phyloP scores from a whole-genome alignment of 768 basidiomycete genomes.

The Phlebiopsis flavidoalba region DNA sequence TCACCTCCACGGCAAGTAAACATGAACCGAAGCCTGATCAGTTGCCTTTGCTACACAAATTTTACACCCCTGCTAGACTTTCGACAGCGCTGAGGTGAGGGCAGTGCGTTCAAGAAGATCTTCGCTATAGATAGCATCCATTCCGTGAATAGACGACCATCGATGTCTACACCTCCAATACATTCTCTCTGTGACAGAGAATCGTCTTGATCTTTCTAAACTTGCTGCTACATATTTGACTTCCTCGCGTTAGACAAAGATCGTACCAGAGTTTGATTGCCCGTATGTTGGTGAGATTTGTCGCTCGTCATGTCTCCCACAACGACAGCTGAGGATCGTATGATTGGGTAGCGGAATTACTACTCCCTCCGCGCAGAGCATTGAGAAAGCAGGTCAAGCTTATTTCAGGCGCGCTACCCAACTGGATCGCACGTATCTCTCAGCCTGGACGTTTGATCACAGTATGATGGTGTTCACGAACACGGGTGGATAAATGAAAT shows the following conservation, averaged over 20 bases:
- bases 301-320: background rate
- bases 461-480: slow-evolving; percentile 99
- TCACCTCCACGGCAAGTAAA: slow-evolving; percentile 74
- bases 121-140: slow-evolving; percentile 75
- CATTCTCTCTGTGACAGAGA: slow-evolving; percentile 93
- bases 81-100: slow-evolving; percentile 74
- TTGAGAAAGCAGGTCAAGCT: slow-evolving; percentile 90
- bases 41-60: background rate
- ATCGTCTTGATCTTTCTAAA: slow-evolving; percentile 80
- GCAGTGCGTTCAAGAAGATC: slow-evolving; percentile 87
- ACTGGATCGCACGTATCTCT: slow-evolving; percentile 89
- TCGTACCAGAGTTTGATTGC: slow-evolving; percentile 93
- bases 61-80: slow-evolving; percentile 52
- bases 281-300: slow-evolving; percentile 75
- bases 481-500: slow-evolving; percentile 99
- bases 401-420: slow-evolving; percentile 95
- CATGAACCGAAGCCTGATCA: background rate
- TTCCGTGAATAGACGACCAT: slow-evolving; percentile 92
- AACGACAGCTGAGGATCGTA: background rate
- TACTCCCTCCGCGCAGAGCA: slow-evolving; percentile 92
- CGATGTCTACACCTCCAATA: slow-evolving; percentile 95
- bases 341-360: slow-evolving; percentile 75
- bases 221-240: slow-evolving; percentile 91
- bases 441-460: slow-evolving; percentile 98
- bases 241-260: slow-evolving; percentile 87